Conservation (phyloP, 2,329 filamentous ascomycete genomes). For the Ascochyta clinopodiicola region DNA sequence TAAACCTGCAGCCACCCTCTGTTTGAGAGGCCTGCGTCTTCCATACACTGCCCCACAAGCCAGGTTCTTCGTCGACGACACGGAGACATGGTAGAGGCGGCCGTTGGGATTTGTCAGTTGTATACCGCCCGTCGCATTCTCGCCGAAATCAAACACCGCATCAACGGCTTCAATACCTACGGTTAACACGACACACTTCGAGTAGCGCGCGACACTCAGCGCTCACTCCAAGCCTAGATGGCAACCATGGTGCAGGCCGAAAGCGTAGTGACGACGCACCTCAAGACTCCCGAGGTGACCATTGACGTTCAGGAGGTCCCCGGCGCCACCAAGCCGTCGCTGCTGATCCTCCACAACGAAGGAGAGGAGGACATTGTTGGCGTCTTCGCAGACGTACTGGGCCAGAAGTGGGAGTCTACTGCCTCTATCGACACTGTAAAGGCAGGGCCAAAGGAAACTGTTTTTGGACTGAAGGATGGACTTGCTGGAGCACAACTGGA, state of each 20-base stretch:
- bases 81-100: slow-evolving; percentile 48
- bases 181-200: slow-evolving; percentile 36
- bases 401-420: slow-evolving; percentile 71
- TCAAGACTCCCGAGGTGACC: slow-evolving; percentile 40
- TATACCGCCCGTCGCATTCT: slow-evolving; percentile 50
- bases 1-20: slow-evolving; percentile 28
- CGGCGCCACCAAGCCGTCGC: slow-evolving; percentile 44
- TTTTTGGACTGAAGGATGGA: slow-evolving; percentile 69
- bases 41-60: slow-evolving; percentile 36
- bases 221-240: slow-evolving; percentile 37
- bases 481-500: slow-evolving; percentile 65
- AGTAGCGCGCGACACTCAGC: slow-evolving; percentile 22
- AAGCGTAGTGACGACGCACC: slow-evolving; percentile 37
- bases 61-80: slow-evolving; percentile 30
- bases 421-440: slow-evolving; percentile 62
- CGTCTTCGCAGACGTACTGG: slow-evolving; percentile 78
- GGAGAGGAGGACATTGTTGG: slow-evolving; percentile 77
- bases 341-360: slow-evolving; percentile 68
- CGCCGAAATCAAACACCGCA: slow-evolving; percentile 48
- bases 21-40: slow-evolving; percentile 34
- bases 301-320: slow-evolving; percentile 47
- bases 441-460: slow-evolving; percentile 64
- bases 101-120: slow-evolving; percentile 39
- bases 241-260: slow-evolving; percentile 48
- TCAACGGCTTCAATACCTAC: slow-evolving; percentile 53